Evolutionary conservation across 164 flowering plant genomes (phyloP), one percentile per base, ranked within the genome.

Genomic region (Santalum album): DNA sequence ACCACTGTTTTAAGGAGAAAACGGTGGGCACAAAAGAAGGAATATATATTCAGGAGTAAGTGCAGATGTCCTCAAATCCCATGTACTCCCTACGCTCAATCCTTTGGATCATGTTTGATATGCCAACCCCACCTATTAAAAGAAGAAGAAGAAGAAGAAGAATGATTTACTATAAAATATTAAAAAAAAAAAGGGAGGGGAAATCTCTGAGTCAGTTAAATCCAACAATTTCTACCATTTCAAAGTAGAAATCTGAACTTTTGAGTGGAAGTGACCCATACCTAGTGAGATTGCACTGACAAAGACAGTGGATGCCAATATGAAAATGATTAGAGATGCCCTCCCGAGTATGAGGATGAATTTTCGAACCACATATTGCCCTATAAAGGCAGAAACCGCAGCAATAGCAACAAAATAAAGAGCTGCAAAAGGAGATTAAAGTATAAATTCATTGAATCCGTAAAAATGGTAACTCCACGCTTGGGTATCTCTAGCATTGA

Each of bases 1-100:
- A n/a, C n/a, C n/a, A n/a, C n/a, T n/a, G n/a, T n/a, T n/a, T n/a
- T n/a, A n/a, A n/a, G n/a, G n/a, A n/a, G n/a, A n/a, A n/a, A n/a
- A n/a, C n/a, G n/a, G n/a, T n/a, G n/a, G n/a, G n/a, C n/a, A n/a
- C n/a, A n/a, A n/a, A n/a, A n/a, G n/a, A n/a, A n/a, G n/a, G n/a
- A n/a, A n/a, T n/a, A n/a, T n/a, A n/a, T n/a, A n/a, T n/a, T n/a
- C n/a, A n/a, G n/a, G n/a, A n/a, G n/a, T n/a, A n/a, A n/a, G 62
- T 48, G 56, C 78, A 74, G 22, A 74, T 50, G 53, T 60, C 49
- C 25, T 70, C 75, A 44, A 74, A 74, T 29, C 78, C 78, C 78
- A 74, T 70, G 64, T 70, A 70, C 21, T 51, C 66, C 39, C 68
- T 53, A 5, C 47, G 24, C 51, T 70, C 66, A 23, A 68, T 65